A percentile compares a stretch with the other conserved stretches of the same genome.
These are phyloP conservation scores for Onygena corvina DNA, from an alignment of 2,329 filamentous ascomycete species.

Conservation along the genomic window DNA sequence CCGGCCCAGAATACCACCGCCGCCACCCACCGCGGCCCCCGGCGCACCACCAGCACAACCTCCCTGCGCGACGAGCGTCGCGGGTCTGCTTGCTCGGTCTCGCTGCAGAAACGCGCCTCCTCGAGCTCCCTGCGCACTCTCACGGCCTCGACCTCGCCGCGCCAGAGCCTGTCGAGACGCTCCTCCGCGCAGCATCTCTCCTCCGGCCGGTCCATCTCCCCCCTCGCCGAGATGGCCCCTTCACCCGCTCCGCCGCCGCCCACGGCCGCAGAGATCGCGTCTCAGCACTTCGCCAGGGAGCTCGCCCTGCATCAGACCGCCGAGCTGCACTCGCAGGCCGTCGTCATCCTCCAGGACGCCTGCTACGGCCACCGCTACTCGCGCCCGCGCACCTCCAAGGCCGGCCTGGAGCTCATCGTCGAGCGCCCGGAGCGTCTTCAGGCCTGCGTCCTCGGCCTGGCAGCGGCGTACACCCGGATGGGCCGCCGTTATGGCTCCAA, in stretches of 20 bases:
- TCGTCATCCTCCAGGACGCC: slow-evolving; percentile 81
- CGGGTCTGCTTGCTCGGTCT: slow-evolving; percentile 24
- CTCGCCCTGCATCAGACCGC: slow-evolving; percentile 48
- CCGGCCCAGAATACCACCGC: slow-evolving; percentile 7
- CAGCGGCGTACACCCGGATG: slow-evolving; percentile 79
- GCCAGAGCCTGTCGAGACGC: slow-evolving; percentile 25
- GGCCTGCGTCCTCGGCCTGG: slow-evolving; percentile 68
- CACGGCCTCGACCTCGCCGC: slow-evolving; percentile 21
- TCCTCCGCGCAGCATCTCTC: slow-evolving; percentile 23
- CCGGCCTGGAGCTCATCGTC: slow-evolving; percentile 65
- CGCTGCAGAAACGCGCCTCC: slow-evolving; percentile 31
- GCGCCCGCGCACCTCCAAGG: slow-evolving; percentile 63
- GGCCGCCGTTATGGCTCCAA: slow-evolving; percentile 68
- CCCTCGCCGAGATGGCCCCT: slow-evolving; percentile 13
- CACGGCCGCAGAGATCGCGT: slow-evolving; percentile 50
- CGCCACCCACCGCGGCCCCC: slow-evolving; percentile 17
- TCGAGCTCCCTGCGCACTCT: slow-evolving; percentile 26
- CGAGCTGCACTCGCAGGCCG: slow-evolving; percentile 44
- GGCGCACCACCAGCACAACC: slow-evolving; percentile 25
- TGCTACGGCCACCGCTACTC: slow-evolving; percentile 93
- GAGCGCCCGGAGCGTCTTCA: slow-evolving; percentile 86
- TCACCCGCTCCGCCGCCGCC: slow-evolving; percentile 19
- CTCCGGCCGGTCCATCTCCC: slow-evolving; percentile 23
- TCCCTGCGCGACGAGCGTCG: slow-evolving; percentile 29
- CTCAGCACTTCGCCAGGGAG: slow-evolving; percentile 57